These are phyloP conservation scores for Pseudozyma flocculosa DNA, from an alignment of 1,284 basidiomycete species.

Conservation along the genomic window DNA sequence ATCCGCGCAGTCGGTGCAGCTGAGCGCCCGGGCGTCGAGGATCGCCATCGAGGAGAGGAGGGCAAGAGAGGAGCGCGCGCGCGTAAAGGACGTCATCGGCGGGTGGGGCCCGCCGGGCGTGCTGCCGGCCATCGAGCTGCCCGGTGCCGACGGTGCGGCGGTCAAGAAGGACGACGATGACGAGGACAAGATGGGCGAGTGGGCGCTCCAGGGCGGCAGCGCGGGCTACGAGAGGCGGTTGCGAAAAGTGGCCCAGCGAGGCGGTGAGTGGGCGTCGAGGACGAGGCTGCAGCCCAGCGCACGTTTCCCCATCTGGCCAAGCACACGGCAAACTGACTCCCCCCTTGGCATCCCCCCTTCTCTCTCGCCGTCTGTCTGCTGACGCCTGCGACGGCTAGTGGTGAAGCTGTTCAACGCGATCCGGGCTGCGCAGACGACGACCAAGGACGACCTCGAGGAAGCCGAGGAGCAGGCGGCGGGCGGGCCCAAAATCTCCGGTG, in stretches of 20 bases:
- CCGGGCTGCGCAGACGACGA: constrained; percentile 52
- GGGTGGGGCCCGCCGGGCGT: constrained; percentile 55
- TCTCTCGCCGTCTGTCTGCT: background rate
- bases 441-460: constrained; percentile 43
- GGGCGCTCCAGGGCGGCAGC: constrained; percentile 41
- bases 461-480: constrained; percentile 8
- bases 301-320: no score
- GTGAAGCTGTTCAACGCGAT: constrained; percentile 58
- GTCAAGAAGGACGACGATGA: constrained; percentile 13
- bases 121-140: constrained; percentile 17
- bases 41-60: constrained; percentile 47
- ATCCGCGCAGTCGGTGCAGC: constrained; percentile 39
- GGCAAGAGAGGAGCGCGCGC: constrained; percentile 46
- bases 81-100: constrained; percentile 54
- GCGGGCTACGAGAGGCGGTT: constrained; percentile 49
- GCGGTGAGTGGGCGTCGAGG: no score
- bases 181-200: constrained; percentile 24
- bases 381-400: constrained; percentile 18
- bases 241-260: constrained; percentile 54
- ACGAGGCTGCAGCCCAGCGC: no score
- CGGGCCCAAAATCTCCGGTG: no score
- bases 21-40: constrained; percentile 51
- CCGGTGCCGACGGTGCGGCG: background rate
- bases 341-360: background rate
- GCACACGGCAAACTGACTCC: no score